A percentile compares a stretch with the other conserved stretches of the same genome.
These are phyloP conservation scores for Hymenoscyphus repandus DNA, from an alignment of 2,329 filamentous ascomycete species.

Conservation along the genomic window DNA sequence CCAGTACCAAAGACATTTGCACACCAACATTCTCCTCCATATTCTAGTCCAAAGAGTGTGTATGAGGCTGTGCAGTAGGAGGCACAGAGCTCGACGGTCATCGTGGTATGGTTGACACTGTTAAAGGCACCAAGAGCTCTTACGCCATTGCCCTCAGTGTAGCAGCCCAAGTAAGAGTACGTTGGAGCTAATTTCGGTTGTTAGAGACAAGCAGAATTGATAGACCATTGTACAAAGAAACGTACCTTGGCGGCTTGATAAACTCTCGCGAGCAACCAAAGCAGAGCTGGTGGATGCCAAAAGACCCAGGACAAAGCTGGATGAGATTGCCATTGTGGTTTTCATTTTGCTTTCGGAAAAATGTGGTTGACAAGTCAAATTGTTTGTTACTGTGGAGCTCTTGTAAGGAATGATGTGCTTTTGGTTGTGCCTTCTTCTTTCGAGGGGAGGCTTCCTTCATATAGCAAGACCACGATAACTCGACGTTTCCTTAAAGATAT, in stretches of 20 bases:
- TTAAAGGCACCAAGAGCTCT: constrained; percentile 7
- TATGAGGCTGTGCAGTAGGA: constrained; percentile 11
- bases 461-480: not conserved
- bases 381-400: not conserved
- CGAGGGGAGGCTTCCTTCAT: not conserved
- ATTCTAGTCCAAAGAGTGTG: constrained; percentile 31
- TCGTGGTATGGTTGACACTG: constrained; percentile 5
- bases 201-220: not conserved
- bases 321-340: not conserved
- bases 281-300: constrained; percentile 2
- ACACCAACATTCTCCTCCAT: constrained; percentile 27
- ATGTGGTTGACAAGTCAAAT: not conserved
- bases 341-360: not conserved
- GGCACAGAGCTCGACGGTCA: constrained; percentile 10
- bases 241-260: constrained; percentile 5
- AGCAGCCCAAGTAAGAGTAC: constrained; percentile 10
- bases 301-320: constrained; percentile 1
- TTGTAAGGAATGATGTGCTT: not conserved
- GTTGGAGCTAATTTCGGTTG: not conserved
- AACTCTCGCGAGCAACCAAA: not conserved
- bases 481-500: not conserved
- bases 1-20: constrained; percentile 20
- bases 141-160: constrained; percentile 8
- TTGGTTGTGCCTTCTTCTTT: not conserved
- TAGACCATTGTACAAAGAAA: not conserved